phyloP scores from a whole-genome alignment of 768 basidiomycete genomes.

The Macrocybe gigantea region DNA sequence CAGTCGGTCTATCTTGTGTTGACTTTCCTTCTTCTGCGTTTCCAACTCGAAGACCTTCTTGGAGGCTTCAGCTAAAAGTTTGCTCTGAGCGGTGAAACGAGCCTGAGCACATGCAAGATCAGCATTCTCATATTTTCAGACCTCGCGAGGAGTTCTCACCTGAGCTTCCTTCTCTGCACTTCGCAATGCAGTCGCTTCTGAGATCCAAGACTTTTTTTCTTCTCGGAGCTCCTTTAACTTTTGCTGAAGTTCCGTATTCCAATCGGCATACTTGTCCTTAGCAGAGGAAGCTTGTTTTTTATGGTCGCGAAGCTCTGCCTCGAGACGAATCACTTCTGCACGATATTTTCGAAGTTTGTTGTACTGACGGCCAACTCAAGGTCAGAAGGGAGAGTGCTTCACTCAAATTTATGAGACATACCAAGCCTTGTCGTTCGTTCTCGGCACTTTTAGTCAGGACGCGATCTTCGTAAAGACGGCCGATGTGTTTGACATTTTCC shows the following conservation, averaged over 20 bases:
- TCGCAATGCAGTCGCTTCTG: slow-evolving; percentile 62
- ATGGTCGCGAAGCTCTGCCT: slow-evolving; percentile 66
- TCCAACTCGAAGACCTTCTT: slow-evolving; percentile 64
- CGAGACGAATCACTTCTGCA: slow-evolving; percentile 57
- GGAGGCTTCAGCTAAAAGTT: slow-evolving; percentile 62
- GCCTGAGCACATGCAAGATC: slow-evolving; percentile 35
- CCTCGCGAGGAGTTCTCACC: slow-evolving; percentile 26
- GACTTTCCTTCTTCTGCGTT: slow-evolving; percentile 71
- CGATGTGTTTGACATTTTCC: slow-evolving; percentile 78
- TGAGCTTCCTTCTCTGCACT: slow-evolving; percentile 66
- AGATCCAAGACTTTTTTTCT: slow-evolving; percentile 73
- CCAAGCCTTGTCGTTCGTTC: slow-evolving; percentile 75
- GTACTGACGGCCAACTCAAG: slow-evolving; percentile 38
- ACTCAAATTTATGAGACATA: slow-evolving; percentile 26
- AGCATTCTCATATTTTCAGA: background rate
- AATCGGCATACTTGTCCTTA: slow-evolving; percentile 77
- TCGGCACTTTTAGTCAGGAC: slow-evolving; percentile 72
- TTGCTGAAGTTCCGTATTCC: slow-evolving; percentile 77
- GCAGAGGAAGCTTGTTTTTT: slow-evolving; percentile 66
- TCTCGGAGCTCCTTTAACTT: slow-evolving; percentile 71
- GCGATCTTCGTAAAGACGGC: slow-evolving; percentile 70
- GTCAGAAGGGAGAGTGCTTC: background rate
- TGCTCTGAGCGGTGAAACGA: slow-evolving; percentile 62
- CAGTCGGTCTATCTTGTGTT: slow-evolving; percentile 77
- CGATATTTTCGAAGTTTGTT: slow-evolving; percentile 80